Evolutionary conservation across 1,284 basidiomycete species (phyloP).

Genomic region (Inonotus obliquus): DNA sequence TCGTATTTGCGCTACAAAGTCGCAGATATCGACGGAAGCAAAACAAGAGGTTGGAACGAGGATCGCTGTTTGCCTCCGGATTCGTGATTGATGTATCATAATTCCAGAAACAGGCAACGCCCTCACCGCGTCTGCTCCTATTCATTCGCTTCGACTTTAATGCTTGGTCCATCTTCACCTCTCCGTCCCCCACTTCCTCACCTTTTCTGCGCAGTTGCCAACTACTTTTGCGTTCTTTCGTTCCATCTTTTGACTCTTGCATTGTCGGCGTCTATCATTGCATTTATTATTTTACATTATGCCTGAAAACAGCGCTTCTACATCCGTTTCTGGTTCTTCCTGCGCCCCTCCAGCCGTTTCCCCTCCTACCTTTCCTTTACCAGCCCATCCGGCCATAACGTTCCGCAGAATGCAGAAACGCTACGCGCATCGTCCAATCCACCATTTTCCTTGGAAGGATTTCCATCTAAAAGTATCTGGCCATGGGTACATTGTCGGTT

Average conservation of each 20-base stretch:
- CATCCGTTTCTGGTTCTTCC: no score
- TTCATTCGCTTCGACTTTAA: neutral
- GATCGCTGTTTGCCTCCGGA: neutral
- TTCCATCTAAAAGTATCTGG: neutral
- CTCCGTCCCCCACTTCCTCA: neutral
- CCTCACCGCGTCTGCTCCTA: neutral
- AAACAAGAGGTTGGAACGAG: neutral
- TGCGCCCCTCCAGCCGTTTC: neutral
- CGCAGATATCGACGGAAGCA: neutral
- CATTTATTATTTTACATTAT: neutral
- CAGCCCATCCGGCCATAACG: neutral
- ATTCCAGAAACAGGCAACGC: neutral
- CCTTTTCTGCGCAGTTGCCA: neutral
- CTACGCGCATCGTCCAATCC: neutral
- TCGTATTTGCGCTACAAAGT: no score
- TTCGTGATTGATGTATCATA: neutral
- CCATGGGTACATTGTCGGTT: neutral
- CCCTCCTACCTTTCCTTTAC: neutral
- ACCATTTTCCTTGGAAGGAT: neutral
- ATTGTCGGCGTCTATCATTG: no score
- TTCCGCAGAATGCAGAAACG: neutral
- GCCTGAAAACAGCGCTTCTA: neutral
- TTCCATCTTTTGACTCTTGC: neutral
- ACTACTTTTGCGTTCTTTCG: neutral
- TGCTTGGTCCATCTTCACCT: neutral